Conservation (phyloP, 2,329 filamentous ascomycete genomes). For the Diaporthe caulivora region DNA sequence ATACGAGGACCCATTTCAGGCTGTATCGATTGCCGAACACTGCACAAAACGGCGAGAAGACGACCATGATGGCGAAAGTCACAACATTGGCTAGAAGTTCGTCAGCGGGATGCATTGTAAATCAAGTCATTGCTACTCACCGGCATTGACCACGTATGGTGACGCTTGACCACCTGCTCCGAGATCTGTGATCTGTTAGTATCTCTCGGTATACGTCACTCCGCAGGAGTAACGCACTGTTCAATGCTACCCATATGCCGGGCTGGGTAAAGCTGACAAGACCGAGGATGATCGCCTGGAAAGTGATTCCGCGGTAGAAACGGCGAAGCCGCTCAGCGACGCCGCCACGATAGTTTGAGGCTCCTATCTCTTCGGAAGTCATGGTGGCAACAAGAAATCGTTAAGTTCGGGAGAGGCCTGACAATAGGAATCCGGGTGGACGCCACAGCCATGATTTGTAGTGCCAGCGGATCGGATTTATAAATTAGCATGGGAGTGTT, state of each 20-base stretch:
- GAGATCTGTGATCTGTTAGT: not conserved
- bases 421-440: not conserved
- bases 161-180: slow-evolving; percentile 16
- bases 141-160: slow-evolving; percentile 23
- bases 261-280: slow-evolving; percentile 26
- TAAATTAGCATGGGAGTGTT: not conserved
- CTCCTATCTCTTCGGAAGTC: slow-evolving; percentile 3
- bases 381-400: not conserved
- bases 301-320: slow-evolving; percentile 12
- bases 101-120: not conserved
- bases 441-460: not conserved
- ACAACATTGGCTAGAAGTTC: not conserved
- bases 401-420: not conserved
- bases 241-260: slow-evolving; percentile 19
- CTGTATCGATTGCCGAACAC: slow-evolving; percentile 37
- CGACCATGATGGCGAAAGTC: slow-evolving; percentile 33
- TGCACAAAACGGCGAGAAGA: slow-evolving; percentile 35
- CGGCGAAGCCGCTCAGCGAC: not conserved
- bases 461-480: not conserved
- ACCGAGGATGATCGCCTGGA: slow-evolving; percentile 22
- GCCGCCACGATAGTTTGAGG: not conserved
- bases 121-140: not conserved
- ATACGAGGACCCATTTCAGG: slow-evolving; percentile 50
- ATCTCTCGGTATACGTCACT: too few species aligned
- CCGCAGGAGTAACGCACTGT: not conserved